phyloP scores from a whole-genome alignment of 129 eudicot species.

The Pseudognaphalium luteoalbum region DNA sequence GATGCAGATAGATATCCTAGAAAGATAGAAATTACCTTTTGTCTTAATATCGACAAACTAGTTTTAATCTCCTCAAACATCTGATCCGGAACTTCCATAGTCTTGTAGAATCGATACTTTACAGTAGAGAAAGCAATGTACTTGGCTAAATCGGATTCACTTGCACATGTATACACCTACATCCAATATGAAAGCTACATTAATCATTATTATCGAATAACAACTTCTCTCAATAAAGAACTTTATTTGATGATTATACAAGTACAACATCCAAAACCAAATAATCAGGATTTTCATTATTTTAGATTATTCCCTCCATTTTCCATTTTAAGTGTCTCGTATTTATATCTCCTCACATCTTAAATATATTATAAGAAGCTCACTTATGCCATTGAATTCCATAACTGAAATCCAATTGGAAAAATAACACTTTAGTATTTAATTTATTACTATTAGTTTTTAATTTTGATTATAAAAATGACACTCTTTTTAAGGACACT shows the following conservation, averaged over 20 bases:
- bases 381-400: too few relatives aligned
- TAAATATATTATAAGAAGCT: too few relatives aligned
- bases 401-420: too few relatives aligned
- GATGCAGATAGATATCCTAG: background rate
- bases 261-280: background rate
- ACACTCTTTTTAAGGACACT: too few relatives aligned
- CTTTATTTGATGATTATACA: background rate
- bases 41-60: slow-evolving; percentile 30
- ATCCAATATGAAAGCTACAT: slow-evolving; percentile 23
- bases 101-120: slow-evolving; percentile 43
- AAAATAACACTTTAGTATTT: too few relatives aligned
- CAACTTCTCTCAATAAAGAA: background rate
- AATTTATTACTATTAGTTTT: too few relatives aligned
- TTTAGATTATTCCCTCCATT: background rate
- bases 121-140: slow-evolving; percentile 54
- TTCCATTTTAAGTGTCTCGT: background rate
- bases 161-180: slow-evolving; percentile 77
- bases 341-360: background rate
- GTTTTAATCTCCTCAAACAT: slow-evolving; percentile 13
- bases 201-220: slow-evolving; percentile 13
- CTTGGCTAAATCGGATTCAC: slow-evolving; percentile 56
- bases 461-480: too few relatives aligned
- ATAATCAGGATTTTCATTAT: background rate
- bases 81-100: slow-evolving; percentile 36
- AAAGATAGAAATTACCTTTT: slow-evolving; percentile 45